Conservation (phyloP, 2,329 filamentous ascomycete genomes). For the Dothistroma pini region DNA sequence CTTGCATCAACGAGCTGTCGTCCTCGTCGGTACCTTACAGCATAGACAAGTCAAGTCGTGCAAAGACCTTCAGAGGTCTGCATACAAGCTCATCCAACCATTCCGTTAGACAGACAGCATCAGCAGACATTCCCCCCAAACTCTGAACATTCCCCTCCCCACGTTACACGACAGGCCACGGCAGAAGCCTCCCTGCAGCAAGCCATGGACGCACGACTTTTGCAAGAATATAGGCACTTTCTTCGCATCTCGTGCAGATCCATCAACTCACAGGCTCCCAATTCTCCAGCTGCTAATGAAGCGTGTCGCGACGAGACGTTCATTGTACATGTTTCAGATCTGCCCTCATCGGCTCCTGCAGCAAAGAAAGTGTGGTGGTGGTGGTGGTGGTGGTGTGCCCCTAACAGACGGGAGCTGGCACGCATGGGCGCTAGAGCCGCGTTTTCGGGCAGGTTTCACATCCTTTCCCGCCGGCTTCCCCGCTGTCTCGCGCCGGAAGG, state of each 20-base stretch:
- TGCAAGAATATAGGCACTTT: neutral
- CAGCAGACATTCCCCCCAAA: neutral
- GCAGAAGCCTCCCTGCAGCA: neutral
- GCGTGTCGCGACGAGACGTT: neutral
- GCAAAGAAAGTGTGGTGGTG: neutral
- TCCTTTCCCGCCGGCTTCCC: neutral
- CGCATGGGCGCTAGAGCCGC: neutral
- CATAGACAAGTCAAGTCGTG: neutral
- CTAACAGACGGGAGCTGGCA: neutral
- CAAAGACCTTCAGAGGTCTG: neutral
- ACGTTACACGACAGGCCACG: neutral
- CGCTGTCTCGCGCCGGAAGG: neutral
- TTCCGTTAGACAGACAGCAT: neutral
- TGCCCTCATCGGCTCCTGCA: neutral
- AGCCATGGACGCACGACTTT: neutral
- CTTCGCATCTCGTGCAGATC: neutral
- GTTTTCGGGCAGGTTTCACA: neutral
- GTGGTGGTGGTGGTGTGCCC: neutral
- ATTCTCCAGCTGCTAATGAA: neutral
- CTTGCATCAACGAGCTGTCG: neutral
- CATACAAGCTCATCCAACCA: neutral
- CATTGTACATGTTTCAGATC: neutral
- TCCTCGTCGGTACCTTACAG: neutral
- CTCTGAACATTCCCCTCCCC: neutral
- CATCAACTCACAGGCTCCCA: neutral